phyloP scores from a whole-genome alignment of 106 monocot species.

The Allium sativum region DNA sequence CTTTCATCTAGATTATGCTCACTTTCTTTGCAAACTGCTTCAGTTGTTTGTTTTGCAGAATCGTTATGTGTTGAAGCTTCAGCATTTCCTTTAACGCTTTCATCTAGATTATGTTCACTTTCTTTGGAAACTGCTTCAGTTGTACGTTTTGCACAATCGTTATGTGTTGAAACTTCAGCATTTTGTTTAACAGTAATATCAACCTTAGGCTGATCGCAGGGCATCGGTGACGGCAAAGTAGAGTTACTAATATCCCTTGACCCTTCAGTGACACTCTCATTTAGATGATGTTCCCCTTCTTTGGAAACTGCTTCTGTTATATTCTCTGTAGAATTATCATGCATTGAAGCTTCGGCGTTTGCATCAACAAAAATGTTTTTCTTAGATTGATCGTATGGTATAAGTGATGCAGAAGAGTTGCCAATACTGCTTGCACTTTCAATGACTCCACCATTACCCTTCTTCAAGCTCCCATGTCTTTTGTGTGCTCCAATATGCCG shows the following conservation, averaged over 20 bases:
- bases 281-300: background rate
- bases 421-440: constrained; percentile 3
- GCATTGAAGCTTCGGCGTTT: constrained; percentile 9
- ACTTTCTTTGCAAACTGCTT: too few species aligned
- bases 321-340: too few species aligned
- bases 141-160: too few species aligned
- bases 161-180: too few species aligned
- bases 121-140: too few species aligned
- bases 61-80: too few species aligned
- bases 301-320: background rate
- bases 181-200: constrained; percentile 3
- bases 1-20: too few species aligned
- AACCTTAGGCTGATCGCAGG: constrained; percentile 11
- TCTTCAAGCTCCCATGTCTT: constrained; percentile 29
- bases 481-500: constrained; percentile 56
- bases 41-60: too few species aligned
- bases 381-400: constrained; percentile 11
- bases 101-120: too few species aligned
- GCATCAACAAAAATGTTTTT: constrained; percentile 5
- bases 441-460: constrained; percentile 4
- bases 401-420: background rate
- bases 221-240: background rate
- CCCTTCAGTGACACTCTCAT: constrained; percentile 11
- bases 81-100: too few species aligned
- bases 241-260: background rate